A percentile compares a stretch with the other conserved stretches of the same genome.
phyloP scores from a whole-genome alignment of 495 filamentous ascomycete genomes.

The Daldinia decipiens region DNA sequence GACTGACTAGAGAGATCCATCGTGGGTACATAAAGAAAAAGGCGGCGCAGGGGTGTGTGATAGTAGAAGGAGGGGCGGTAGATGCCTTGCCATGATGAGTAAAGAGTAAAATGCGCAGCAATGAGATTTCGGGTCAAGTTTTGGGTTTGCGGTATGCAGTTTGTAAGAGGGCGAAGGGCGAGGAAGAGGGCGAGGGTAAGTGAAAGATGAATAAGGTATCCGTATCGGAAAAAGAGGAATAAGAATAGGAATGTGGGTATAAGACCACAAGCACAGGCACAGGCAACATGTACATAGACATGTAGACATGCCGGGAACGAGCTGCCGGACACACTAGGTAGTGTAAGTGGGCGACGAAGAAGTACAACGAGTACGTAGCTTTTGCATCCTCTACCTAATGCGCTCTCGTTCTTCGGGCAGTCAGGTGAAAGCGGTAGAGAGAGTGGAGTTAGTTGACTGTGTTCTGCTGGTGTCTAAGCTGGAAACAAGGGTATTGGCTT shows the following conservation, averaged over 20 bases:
- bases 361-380: conserved; percentile 22
- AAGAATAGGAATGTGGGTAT: conserved; percentile 14
- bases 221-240: conserved; percentile 24
- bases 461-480: conserved; percentile 35
- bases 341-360: conserved; percentile 37
- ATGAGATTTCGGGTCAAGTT: conserved; percentile 22
- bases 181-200: conserved; percentile 15
- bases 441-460: conserved; percentile 43
- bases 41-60: conserved; percentile 44
- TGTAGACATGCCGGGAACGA: conserved; percentile 24
- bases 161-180: conserved; percentile 39
- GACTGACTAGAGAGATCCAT: conserved; percentile 39
- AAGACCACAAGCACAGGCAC: conserved; percentile 12
- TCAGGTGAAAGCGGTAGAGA: conserved; percentile 42
- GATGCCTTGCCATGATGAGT: conserved; percentile 47
- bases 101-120: conserved; percentile 45
- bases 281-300: conserved; percentile 10
- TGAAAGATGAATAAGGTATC: neutral
- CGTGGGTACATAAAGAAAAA: conserved; percentile 34
- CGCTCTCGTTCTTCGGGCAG: conserved; percentile 45
- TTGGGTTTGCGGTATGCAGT: conserved; percentile 32
- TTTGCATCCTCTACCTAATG: conserved; percentile 25
- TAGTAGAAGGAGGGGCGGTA: conserved; percentile 32
- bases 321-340: conserved; percentile 39
- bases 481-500: conserved; percentile 25